Evolutionary conservation across 441 rosid genomes (phyloP).

Genomic region (Flueggea neowawraea): DNA sequence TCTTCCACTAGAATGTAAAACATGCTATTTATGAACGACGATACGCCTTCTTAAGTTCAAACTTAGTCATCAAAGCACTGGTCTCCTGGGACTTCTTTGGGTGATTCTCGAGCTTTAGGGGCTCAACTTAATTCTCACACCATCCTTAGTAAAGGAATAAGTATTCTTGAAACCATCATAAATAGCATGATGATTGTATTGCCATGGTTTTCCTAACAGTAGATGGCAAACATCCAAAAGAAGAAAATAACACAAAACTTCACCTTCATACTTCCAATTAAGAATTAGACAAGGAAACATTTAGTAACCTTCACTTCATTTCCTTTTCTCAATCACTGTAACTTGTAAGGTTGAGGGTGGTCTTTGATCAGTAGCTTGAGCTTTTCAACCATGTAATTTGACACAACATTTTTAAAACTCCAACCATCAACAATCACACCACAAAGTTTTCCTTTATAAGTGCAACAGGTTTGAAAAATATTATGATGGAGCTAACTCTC

Average conservation of each 20-base stretch:
- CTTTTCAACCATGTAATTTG: neutral
- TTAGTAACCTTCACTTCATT: conserved; percentile 1
- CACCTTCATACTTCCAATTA: neutral
- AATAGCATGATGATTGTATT: neutral
- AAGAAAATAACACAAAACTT: neutral
- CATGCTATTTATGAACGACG: neutral
- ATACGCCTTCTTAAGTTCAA: too few relatives aligned
- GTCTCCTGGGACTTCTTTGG: too few relatives aligned
- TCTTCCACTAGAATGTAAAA: neutral
- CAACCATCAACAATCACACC: neutral
- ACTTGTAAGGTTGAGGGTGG: conserved; percentile 2
- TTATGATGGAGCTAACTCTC: too few relatives aligned
- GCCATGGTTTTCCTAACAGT: neutral
- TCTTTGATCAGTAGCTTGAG: neutral
- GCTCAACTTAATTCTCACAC: neutral
- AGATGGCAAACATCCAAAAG: conserved; percentile 6
- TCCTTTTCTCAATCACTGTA: neutral
- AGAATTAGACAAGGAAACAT: neutral
- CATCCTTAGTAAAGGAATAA: neutral
- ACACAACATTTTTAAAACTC: conserved; percentile 6
- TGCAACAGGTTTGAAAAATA: neutral
- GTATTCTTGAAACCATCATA: conserved; percentile 6
- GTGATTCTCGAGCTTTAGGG: neutral
- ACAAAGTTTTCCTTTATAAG: neutral
- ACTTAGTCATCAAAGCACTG: too few relatives aligned